Evolutionary conservation across 805 yeast species (phyloP), one percentile per base, ranked within the genome.

Genomic region (Scheffersomyces coipomensis): DNA sequence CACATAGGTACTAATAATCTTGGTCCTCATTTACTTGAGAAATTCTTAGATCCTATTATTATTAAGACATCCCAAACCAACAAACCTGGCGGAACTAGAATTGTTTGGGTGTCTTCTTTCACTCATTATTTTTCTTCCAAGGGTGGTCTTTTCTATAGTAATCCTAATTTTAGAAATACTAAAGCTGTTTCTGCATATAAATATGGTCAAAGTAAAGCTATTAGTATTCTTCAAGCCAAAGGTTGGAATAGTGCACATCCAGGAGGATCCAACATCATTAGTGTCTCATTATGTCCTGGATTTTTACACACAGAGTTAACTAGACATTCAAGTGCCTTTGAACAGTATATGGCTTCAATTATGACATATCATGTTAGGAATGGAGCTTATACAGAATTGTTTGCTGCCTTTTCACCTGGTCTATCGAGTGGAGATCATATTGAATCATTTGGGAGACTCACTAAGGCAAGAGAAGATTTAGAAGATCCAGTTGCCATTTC

Each of bases 351-450:
- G 1, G 12, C 17, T 11, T 27, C 24, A 19, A 44, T 49, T 15
- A 47, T 48, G 12, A 43, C 56, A 17, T 30, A 53, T 34, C 51
- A 51, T 8, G 37, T 61, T 4, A 46, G 46, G 27, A 60, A 59
- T 30, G 81, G 79, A n/a, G 73, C 78, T 1, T 61, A 66, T 40
- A 51, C 78, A 8, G 76, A 67, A 43, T 50, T 72, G 16, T 71
- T 52, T 44, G 77, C 70, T 2, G 71, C 72, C 0, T 53, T 74
- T 35, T 46, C 52, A 19, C 76, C 78, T 3, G 53, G 58, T 4
- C 43, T 73, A 13, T 60, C 64, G 1, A 9, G 51, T 29, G 71
- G 71, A 2, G 57, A 52, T 21, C 55, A 70, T 48, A 41, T 71
- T 39, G 46, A 62, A 38, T 58, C 79, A 3, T 73, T 64, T 48